A percentile compares a stretch with the other conserved stretches of the same genome.
Evolutionary conservation across 352 stramenopile genomes (phyloP).

Genomic region (Phytophthora sansomeana): DNA sequence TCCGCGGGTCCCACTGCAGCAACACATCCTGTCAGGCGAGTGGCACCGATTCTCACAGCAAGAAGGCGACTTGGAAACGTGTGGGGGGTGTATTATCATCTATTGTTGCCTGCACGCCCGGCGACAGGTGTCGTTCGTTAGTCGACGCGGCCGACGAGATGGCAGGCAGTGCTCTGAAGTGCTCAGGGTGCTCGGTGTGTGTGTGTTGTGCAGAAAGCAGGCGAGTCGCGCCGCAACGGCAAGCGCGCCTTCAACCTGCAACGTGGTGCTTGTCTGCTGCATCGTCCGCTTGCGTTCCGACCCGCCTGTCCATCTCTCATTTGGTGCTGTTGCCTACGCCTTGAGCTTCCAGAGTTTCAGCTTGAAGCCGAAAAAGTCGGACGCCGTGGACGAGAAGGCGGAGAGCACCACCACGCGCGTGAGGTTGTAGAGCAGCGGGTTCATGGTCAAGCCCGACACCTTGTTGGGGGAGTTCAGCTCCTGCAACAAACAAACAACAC

Average conservation of each 20-base stretch:
- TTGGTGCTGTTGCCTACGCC: conserved; percentile 46
- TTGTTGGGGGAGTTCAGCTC: conserved; percentile 93
- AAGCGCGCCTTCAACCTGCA: conserved; percentile 21
- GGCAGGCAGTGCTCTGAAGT: conserved; percentile 14
- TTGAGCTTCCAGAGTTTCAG: conserved; percentile 93
- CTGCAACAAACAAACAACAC: conserved; percentile 31
- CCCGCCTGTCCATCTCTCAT: conserved; percentile 39
- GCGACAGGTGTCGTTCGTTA: neutral
- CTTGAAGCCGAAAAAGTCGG: conserved; percentile 93
- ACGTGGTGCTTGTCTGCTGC: conserved; percentile 7
- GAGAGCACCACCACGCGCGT: conserved; percentile 91
- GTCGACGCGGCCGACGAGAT: conserved; percentile 15
- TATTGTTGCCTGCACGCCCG: conserved; percentile 20
- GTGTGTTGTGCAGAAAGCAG: conserved; percentile 25
- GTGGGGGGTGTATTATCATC: conserved; percentile 25
- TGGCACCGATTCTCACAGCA: conserved; percentile 12
- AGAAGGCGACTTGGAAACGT: conserved; percentile 15
- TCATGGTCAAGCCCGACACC: conserved; percentile 91
- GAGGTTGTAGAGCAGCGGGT: conserved; percentile 91
- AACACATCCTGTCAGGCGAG: conserved; percentile 26
- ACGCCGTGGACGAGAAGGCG: conserved; percentile 89
- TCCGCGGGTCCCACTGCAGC: conserved; percentile 25
- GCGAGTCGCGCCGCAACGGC: conserved; percentile 10
- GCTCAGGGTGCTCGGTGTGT: conserved; percentile 9
- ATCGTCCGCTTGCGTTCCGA: conserved; percentile 31